Conservation (phyloP, 1,139 yeast species). For the Diutina pseudorugosa region DNA sequence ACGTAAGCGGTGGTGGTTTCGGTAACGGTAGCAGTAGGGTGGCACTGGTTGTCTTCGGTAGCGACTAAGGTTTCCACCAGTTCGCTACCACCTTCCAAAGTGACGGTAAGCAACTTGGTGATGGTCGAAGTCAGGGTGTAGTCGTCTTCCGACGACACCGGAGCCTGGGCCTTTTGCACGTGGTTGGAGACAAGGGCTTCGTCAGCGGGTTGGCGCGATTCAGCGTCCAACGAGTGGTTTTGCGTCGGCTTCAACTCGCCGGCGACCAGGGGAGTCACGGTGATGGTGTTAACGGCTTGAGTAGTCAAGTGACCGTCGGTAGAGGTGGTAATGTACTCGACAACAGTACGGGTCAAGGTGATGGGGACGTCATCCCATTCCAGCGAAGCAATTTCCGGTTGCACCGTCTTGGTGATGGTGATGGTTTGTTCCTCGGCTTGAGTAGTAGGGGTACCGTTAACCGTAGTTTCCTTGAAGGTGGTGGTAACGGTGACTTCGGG, state of each 20-base stretch:
- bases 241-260: neutral
- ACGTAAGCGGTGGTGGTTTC: neutral
- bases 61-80: neutral
- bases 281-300: neutral
- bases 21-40: neutral
- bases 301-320: conserved; percentile 1
- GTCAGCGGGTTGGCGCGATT: neutral
- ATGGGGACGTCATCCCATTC: conserved; percentile 4
- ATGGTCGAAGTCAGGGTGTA: neutral
- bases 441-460: neutral
- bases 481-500: neutral
- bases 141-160: neutral
- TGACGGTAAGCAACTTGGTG: conserved; percentile 1
- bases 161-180: neutral
- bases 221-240: neutral
- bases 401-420: neutral
- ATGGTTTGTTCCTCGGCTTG: neutral
- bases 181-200: neutral
- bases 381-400: neutral
- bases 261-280: neutral
- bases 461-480: neutral
- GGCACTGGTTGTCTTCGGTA: neutral
- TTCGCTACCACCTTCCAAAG: neutral
- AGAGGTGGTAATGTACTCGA: neutral
- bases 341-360: neutral